Evolutionary conservation across 2,329 filamentous ascomycete genomes (phyloP).

Genomic region (Incumbomyces delicatus): DNA sequence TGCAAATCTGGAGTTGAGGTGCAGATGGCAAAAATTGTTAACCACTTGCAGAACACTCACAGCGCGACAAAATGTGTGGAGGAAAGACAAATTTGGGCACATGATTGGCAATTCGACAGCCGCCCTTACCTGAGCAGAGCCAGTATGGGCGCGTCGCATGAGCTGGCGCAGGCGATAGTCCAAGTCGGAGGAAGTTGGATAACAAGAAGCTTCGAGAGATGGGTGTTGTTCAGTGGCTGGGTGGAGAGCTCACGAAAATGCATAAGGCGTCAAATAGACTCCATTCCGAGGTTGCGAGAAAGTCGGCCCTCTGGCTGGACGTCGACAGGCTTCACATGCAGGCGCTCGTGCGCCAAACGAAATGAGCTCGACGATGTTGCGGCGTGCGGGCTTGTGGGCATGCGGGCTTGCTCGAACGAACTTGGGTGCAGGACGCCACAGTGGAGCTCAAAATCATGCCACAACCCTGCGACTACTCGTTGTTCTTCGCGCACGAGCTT

Average conservation of each 20-base stretch:
- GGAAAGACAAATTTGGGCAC: not conserved
- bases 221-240: conserved; percentile 7
- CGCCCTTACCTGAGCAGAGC: not conserved
- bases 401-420: no score
- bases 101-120: conserved; percentile 4
- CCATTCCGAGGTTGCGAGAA: not conserved
- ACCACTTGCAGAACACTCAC: not conserved
- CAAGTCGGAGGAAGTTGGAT: conserved; percentile 2
- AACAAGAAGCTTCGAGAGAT: conserved; percentile 5
- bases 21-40: conserved; percentile 4
- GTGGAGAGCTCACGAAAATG: conserved; percentile 6
- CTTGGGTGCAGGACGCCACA: no score
- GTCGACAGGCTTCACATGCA: not conserved
- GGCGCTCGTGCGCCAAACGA: conserved; percentile 2
- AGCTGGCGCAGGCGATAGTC: conserved; percentile 4
- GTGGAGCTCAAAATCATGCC: no score
- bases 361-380: not conserved
- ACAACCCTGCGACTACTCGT: no score
- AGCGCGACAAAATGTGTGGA: not conserved
- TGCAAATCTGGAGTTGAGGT: not conserved
- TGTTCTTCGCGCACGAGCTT: no score
- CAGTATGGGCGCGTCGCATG: conserved; percentile 6
- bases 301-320: not conserved
- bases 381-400: no score
- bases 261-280: not conserved